phyloP scores from a whole-genome alignment of 441 rosid species.

The Mallotus repandus region DNA sequence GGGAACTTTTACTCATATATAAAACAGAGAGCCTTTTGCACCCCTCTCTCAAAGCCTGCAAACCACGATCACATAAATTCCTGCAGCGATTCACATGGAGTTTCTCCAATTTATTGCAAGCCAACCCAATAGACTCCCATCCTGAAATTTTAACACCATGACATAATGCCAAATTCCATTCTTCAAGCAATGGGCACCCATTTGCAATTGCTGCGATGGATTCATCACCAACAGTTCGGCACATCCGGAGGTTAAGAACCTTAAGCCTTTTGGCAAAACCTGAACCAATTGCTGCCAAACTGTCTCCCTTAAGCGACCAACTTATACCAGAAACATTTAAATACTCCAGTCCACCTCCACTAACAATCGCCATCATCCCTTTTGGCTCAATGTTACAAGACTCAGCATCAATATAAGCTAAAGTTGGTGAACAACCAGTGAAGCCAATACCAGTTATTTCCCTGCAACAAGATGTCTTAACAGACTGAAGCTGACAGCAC shows the following conservation, averaged over 20 bases:
- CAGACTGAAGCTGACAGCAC: constrained; percentile 57
- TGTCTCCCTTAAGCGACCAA: constrained; percentile 30
- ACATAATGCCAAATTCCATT: constrained; percentile 73
- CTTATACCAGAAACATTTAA: constrained; percentile 42
- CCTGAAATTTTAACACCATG: constrained; percentile 52
- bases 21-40: constrained; percentile 53
- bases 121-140: constrained; percentile 59
- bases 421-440: constrained; percentile 54
- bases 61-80: constrained; percentile 56
- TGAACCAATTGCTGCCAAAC: constrained; percentile 51
- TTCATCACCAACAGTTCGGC: constrained; percentile 60
- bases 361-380: constrained; percentile 57
- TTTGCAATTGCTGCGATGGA: constrained; percentile 56
- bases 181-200: constrained; percentile 69
- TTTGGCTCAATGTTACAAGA: constrained; percentile 53
- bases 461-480: constrained; percentile 58
- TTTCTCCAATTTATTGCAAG: constrained; percentile 54
- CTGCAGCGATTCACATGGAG: constrained; percentile 79
- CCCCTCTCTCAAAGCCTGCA: constrained; percentile 54
- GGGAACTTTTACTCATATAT: constrained; percentile 36
- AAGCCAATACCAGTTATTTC: constrained; percentile 57
- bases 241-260: constrained; percentile 65
- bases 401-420: constrained; percentile 59
- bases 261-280: constrained; percentile 58
- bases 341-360: constrained; percentile 80